Evolutionary conservation across 345 rosid species (phyloP), one percentile per base, ranked within the genome.

Genomic region (Limnanthes douglasii): DNA sequence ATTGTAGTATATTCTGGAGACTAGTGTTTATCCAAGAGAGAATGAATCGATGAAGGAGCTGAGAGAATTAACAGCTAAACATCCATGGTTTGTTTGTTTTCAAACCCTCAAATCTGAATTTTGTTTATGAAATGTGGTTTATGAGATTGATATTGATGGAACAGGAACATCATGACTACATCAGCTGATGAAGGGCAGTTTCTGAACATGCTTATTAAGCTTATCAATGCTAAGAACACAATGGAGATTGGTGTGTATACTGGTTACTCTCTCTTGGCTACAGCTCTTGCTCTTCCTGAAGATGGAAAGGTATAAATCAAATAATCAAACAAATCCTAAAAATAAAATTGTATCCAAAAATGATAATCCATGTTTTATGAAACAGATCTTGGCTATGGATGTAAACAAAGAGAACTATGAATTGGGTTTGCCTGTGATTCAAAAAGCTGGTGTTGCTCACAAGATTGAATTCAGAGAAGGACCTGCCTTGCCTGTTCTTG

Each of bases 221-320:
- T 92, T n/a, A 62, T 81, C 58, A 85, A 92, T 57, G 99, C 96
- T 31, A 85, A 92, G 70, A 85, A 85, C 78, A 92, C 96, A 19
- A 92, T 92, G 96, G 99, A 92, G 66, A 85, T 92, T 12, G 99
- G 99, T 10, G 96, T 92, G 27, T 92, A 75, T 79, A 92, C 99
- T 14, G 99, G 99, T 18, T 85, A 85, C 64, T 92, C 99, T 51
- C 94, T 92, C 23, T 45, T 92, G 15, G 90, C 96, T 46, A 92
- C 99, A 2, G 99, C 99, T 46, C 94, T 92, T 29, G 99, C 99
- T 45, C 65, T 92, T 34, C 99, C 99, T 1, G 78, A 81, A 1
- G 88, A 78, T 34, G 95, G 99, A 37, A 75, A 75, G 83, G 99
- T 75, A 50, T 9, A 7, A 3, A 13, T 21, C 1, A 3, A 27